Evolutionary conservation across 2,329 filamentous ascomycete species (phyloP).

Genomic region (Cladophialophora bantiana): DNA sequence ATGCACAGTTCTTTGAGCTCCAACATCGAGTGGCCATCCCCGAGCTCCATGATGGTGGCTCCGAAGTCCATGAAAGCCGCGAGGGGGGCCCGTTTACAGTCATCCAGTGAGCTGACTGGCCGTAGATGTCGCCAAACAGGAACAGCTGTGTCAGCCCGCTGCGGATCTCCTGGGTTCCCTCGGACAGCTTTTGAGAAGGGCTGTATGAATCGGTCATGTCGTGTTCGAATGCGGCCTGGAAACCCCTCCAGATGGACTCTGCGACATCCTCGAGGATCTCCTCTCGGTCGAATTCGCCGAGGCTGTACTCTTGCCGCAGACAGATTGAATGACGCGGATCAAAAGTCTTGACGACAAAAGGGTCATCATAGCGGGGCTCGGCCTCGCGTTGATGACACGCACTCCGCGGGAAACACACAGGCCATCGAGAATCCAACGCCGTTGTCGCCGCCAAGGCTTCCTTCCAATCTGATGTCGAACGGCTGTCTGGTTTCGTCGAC

Average conservation of each 20-base stretch:
- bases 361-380: background rate
- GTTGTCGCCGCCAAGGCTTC: slow-evolving; percentile 5
- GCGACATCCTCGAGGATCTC: background rate
- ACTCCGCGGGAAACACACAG: slow-evolving; percentile 5
- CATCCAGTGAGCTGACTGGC: background rate
- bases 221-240: background rate
- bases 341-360: slow-evolving; percentile 8
- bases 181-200: background rate
- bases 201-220: background rate
- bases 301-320: slow-evolving; percentile 3
- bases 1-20: background rate
- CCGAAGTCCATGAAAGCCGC: background rate
- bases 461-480: slow-evolving; percentile 4
- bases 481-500: background rate
- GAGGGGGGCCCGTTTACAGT: background rate
- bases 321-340: background rate
- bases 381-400: background rate
- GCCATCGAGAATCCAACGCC: slow-evolving; percentile 4
- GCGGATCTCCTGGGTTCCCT: background rate
- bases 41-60: slow-evolving; percentile 5
- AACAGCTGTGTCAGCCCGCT: background rate
- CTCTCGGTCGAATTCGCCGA: background rate
- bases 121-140: background rate
- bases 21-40: background rate
- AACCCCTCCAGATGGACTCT: background rate